Evolutionary conservation across 352 stramenopile genomes (phyloP).

Genomic region (Globisporangium sylvaticum): DNA sequence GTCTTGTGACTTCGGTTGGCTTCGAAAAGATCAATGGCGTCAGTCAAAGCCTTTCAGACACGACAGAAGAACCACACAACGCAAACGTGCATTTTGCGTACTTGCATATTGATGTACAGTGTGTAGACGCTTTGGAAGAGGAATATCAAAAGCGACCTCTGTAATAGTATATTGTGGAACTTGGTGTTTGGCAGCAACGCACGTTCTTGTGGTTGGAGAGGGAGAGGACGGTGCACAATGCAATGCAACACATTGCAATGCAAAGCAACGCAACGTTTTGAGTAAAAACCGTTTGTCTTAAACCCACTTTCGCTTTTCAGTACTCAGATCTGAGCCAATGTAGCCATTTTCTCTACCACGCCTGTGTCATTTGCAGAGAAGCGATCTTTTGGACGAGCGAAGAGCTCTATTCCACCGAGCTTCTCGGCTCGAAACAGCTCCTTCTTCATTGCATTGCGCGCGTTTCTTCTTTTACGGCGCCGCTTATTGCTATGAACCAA

Average conservation of each 20-base stretch:
- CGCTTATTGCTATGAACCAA: no score
- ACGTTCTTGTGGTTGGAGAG: no score
- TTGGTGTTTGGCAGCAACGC: no score
- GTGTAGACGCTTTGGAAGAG: neutral
- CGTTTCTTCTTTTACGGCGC: no score
- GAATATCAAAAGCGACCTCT: neutral
- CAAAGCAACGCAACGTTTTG: no score
- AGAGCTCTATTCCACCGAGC: no score
- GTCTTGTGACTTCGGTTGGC: neutral
- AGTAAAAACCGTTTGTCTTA: no score
- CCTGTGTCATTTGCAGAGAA: no score
- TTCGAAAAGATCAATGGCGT: conserved; percentile 4
- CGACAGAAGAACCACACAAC: neutral
- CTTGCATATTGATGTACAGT: neutral
- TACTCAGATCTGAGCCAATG: neutral
- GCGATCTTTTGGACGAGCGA: no score
- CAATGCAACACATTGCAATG: no score
- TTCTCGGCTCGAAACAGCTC: no score
- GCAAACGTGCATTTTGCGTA: neutral
- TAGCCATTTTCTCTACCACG: neutral
- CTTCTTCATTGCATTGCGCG: neutral
- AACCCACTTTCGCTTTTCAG: neutral
- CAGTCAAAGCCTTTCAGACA: neutral
- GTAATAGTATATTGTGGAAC: neutral
- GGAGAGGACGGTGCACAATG: no score